Conservation (phyloP, 768 basidiomycete genomes). For the Boletus speciosus region DNA sequence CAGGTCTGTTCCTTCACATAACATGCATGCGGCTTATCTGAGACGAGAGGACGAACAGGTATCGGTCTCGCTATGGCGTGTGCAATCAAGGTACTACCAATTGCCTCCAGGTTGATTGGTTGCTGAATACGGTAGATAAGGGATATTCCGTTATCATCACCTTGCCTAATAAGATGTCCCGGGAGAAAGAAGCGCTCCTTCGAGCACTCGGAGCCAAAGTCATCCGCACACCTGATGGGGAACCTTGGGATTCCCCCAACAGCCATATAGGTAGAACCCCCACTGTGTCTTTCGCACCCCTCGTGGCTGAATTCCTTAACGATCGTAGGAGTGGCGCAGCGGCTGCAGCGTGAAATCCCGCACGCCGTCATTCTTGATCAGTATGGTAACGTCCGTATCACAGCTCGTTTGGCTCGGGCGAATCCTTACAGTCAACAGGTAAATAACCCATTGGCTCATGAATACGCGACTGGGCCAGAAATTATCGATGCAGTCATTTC, state of each 20-base stretch:
- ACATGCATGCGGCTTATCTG: background rate
- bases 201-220: conserved; percentile 93
- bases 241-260: conserved; percentile 83
- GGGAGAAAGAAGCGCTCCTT: conserved; percentile 91
- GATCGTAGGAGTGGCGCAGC: conserved; percentile 81
- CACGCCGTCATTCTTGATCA: conserved; percentile 91
- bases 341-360: conserved; percentile 73
- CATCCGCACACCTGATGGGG: conserved; percentile 88
- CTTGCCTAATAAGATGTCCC: conserved; percentile 93
- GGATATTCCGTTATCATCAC: conserved; percentile 89
- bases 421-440: conserved; percentile 35
- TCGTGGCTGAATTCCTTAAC: conserved; percentile 88
- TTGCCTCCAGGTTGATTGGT: conserved; percentile 20
- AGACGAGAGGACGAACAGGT: conserved; percentile 40
- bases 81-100: conserved; percentile 76
- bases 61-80: conserved; percentile 93
- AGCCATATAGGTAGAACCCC: conserved; percentile 83
- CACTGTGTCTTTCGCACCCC: conserved; percentile 32
- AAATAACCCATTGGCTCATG: conserved; percentile 90
- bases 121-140: conserved; percentile 83
- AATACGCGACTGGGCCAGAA: conserved; percentile 86
- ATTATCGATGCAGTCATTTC: conserved; percentile 76
- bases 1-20: conserved; percentile 51
- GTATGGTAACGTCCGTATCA: conserved; percentile 63
- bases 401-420: background rate